A percentile compares a stretch with the other conserved stretches of the same genome.
These are phyloP conservation scores for Xanthoparmelia taractica DNA, from an alignment of 495 filamentous ascomycete genomes.

Conservation along the genomic window DNA sequence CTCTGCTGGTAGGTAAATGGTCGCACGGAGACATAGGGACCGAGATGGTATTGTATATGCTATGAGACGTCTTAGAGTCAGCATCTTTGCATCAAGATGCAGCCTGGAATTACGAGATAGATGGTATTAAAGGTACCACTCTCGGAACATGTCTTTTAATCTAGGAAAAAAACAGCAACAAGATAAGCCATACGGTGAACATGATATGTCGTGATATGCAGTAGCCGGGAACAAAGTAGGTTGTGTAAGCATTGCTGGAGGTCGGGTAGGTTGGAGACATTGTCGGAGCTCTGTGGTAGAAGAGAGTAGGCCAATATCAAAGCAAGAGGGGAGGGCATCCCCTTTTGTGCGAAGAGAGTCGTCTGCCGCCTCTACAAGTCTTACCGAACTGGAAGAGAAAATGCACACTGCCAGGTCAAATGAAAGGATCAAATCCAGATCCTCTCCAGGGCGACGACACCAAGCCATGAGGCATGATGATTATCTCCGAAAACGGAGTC, in stretches of 20 bases:
- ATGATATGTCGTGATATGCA: slow-evolving; percentile 47
- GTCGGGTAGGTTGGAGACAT: slow-evolving; percentile 16
- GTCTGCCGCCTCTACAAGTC: background rate
- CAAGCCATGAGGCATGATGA: background rate
- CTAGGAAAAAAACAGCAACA: background rate
- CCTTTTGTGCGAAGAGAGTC: background rate
- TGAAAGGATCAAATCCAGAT: background rate
- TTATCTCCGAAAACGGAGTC: background rate
- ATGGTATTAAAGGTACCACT: background rate
- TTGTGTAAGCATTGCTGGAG: slow-evolving; percentile 24
- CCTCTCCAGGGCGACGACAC: background rate
- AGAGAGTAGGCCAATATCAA: background rate
- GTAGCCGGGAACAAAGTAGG: slow-evolving; percentile 50
- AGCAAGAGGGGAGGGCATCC: background rate
- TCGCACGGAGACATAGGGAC: slow-evolving; percentile 42
- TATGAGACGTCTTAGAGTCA: background rate
- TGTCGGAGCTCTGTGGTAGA: background rate
- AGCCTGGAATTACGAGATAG: background rate
- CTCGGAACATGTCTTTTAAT: background rate
- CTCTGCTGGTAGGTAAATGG: slow-evolving; percentile 49
- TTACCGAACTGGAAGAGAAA: background rate
- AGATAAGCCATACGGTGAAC: slow-evolving; percentile 31
- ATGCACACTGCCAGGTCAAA: background rate
- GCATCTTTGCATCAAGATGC: background rate
- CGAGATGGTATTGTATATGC: slow-evolving; percentile 46